A percentile compares a stretch with the other conserved stretches of the same genome.
Evolutionary conservation across 345 rosid genomes (phyloP).

Genomic region (Salix brachista): DNA sequence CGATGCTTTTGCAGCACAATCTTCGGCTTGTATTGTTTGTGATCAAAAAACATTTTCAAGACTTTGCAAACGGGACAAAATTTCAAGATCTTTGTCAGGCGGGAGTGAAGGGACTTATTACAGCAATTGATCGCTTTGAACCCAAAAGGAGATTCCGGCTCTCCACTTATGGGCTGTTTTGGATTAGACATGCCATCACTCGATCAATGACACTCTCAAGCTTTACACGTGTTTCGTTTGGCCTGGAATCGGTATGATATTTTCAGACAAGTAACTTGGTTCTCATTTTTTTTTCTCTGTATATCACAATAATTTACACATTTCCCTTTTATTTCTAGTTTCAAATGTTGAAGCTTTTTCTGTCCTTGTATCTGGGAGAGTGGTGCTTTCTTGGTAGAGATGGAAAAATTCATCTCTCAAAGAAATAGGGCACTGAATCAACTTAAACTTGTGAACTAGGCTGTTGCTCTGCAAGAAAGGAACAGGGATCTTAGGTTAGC

Average conservation of each 20-base stretch:
- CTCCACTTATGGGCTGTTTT: constrained; percentile 82
- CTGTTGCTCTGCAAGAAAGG: neutral
- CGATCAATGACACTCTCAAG: constrained; percentile 87
- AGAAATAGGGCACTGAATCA: neutral
- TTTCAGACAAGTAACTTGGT: neutral
- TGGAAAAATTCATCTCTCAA: neutral
- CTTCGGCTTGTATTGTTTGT: constrained; percentile 86
- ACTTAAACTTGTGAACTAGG: neutral
- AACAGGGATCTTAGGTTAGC: neutral
- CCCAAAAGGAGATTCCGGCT: constrained; percentile 68
- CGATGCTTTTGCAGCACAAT: constrained; percentile 68
- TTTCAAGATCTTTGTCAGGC: constrained; percentile 98
- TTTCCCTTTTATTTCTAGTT: neutral
- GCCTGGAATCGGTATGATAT: constrained; percentile 78
- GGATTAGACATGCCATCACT: constrained; percentile 90
- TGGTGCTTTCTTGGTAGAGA: neutral
- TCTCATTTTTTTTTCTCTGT: neutral
- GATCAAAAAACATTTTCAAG: constrained; percentile 85
- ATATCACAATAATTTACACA: neutral
- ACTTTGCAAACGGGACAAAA: constrained; percentile 63
- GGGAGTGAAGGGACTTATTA: constrained; percentile 83
- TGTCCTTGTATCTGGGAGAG: neutral
- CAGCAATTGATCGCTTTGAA: constrained; percentile 92
- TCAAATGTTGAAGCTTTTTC: neutral
- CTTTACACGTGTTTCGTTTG: constrained; percentile 78